Conservation (phyloP, 805 yeast species). For the Saccharomycopsis malanga region DNA sequence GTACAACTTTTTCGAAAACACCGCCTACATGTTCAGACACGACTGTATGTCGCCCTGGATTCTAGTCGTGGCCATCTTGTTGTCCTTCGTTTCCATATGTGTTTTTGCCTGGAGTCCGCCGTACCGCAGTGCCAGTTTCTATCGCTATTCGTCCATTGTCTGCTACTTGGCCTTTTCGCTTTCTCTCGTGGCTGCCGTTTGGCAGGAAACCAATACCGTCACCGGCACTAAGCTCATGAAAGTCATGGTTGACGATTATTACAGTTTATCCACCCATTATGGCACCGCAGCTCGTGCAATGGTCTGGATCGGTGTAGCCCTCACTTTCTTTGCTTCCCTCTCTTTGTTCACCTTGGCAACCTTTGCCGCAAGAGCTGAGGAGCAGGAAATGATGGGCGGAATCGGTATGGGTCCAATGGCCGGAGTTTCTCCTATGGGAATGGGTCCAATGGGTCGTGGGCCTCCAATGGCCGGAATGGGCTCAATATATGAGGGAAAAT, state of each 20-base stretch:
- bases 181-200: conserved; percentile 22
- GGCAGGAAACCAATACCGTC: conserved; percentile 23
- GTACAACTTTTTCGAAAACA: conserved; percentile 15
- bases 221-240: conserved; percentile 21
- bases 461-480: conserved; percentile 5
- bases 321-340: conserved; percentile 15
- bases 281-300: conserved; percentile 20
- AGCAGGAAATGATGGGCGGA: not conserved
- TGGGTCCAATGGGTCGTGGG: conserved; percentile 1
- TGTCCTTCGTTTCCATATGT: conserved; percentile 18
- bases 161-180: conserved; percentile 18
- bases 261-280: conserved; percentile 18
- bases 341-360: conserved; percentile 8
- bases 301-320: conserved; percentile 21
- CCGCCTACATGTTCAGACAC: conserved; percentile 21
- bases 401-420: not conserved
- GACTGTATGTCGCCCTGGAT: conserved; percentile 22
- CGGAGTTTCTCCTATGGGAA: too few species aligned
- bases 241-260: conserved; percentile 22
- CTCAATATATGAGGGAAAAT: not conserved
- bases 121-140: conserved; percentile 2
- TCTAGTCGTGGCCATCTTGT: conserved; percentile 19
- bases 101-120: conserved; percentile 10
- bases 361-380: conserved; percentile 2
- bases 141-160: conserved; percentile 2